Percentiles rank a stretch among this genome's conserved stretches.
Conservation (phyloP, 1,139 yeast genomes). For the Saccharomycopsis phalli region DNA sequence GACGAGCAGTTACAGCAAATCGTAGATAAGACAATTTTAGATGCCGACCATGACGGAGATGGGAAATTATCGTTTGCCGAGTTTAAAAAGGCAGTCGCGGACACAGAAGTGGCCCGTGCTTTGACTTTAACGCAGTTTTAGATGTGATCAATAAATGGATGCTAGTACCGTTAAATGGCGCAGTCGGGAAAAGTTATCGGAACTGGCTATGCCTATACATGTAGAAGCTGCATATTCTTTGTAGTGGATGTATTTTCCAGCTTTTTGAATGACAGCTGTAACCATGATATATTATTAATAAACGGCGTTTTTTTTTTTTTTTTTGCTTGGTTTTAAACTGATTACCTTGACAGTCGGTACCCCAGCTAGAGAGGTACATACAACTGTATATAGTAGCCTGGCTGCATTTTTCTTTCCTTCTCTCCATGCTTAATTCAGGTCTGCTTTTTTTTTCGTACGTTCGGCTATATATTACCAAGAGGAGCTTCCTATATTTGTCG, state of each 20-base stretch:
- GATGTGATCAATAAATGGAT: not conserved
- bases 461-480: constrained; percentile 11
- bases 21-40: constrained; percentile 92
- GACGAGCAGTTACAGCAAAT: constrained; percentile 89
- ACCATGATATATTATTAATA: no score
- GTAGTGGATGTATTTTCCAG: no score
- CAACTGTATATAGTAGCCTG: not conserved
- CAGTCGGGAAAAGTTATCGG: no score
- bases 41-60: constrained; percentile 87
- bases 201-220: no score
- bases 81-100: constrained; percentile 66
- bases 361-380: no score
- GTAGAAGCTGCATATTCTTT: no score
- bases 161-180: not conserved
- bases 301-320: no score
- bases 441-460: constrained; percentile 12
- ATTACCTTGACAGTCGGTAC: no score
- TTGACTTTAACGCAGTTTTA: constrained; percentile 33
- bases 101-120: constrained; percentile 52
- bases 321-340: no score
- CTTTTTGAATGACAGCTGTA: no score
- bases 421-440: constrained; percentile 9
- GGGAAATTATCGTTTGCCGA: constrained; percentile 83
- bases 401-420: not conserved
- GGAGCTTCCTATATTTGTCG: constrained; percentile 2